Evolutionary conservation across 225 moss, liverwort and hornwort species (phyloP), one percentile per base, ranked within the genome.

Genomic region (Marchantia polymorpha): DNA sequence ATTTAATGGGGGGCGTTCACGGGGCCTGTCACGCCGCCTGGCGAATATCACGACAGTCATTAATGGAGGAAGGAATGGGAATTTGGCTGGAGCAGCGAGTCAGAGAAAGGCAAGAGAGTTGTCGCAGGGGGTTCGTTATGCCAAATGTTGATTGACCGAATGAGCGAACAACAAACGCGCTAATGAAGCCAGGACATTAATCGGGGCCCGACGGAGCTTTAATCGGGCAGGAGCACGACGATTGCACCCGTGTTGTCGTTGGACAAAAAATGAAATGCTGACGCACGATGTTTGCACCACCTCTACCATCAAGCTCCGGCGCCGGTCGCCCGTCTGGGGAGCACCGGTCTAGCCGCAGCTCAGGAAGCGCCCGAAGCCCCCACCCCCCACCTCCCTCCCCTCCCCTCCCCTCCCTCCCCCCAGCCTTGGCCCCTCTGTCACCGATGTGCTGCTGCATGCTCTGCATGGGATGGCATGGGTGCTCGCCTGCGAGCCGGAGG

Each of bases 301-400:
- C 26, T 65, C 70, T 49, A 15, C 14, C 31, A 70, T 70, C 47
- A 70, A 46, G 27, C 48, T 70, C 70, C 70, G 70, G 46, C 46
- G 46, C 19, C 7, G 46, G 70, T 70, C 70, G 70, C 12, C 70
- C 23, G 12, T 52, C 52, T 26, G 7, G 68, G 30, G 68, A 49
- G 49, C 72, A 52, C 72, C 72, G 72, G 72, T 72, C 30, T 22
- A 50, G 71, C 46, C 71, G 71, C 71, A 4, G 20, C 71, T 49
- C 46, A 0, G 17, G 30, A 14, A 20, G 27, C 26, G 7, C 1
- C 27, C 23, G 7, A 23, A 68, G 13, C 26, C 16, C 8, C 69
- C 4, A 17, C 30, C 17, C 14, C 10, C 22, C 39, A 47, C 30
- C 47, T 31, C 69, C 6, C 30, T 31, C 13, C 19, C 7, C 13